Evolutionary conservation across 1,284 basidiomycete species (phyloP).

Genomic region (Pyrrhoderma noxium): DNA sequence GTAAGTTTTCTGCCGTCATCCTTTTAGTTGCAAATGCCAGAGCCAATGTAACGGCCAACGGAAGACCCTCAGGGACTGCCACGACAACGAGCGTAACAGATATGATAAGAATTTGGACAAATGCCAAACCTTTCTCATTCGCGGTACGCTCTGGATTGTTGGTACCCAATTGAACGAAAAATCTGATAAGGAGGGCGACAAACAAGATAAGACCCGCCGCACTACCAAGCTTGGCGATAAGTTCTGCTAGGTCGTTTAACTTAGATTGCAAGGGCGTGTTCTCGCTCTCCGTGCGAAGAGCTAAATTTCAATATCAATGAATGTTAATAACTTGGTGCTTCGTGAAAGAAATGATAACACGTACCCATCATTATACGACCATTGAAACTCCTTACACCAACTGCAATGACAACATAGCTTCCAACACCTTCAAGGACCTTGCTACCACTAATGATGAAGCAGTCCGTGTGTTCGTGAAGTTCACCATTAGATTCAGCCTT

Average conservation of each 20-base stretch:
- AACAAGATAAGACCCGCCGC: conserved; percentile 82
- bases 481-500: conserved; percentile 32
- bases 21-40: conserved; percentile 95
- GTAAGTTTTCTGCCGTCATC: conserved; percentile 91
- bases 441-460: conserved; percentile 89
- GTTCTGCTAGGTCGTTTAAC: conserved; percentile 85
- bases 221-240: conserved; percentile 89
- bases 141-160: conserved; percentile 53
- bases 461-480: conserved; percentile 67
- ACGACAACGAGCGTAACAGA: conserved; percentile 94
- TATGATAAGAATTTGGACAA: conserved; percentile 92
- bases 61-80: conserved; percentile 95
- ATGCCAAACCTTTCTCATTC: conserved; percentile 83
- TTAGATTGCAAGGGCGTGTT: conserved; percentile 93
- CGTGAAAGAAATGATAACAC: conserved; percentile 6
- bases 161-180: conserved; percentile 80
- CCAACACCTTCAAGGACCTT: conserved; percentile 96
- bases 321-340: conserved; percentile 3
- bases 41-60: conserved; percentile 93
- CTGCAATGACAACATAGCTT: conserved; percentile 85
- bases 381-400: conserved; percentile 90
- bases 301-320: conserved; percentile 31
- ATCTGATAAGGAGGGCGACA: conserved; percentile 83
- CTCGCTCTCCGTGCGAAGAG: conserved; percentile 74
- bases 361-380: conserved; percentile 95